A percentile compares a stretch with the other conserved stretches of the same genome.
phyloP scores from a whole-genome alignment of 371 early-diverging fungal species.

The Rhizopus delemar region DNA sequence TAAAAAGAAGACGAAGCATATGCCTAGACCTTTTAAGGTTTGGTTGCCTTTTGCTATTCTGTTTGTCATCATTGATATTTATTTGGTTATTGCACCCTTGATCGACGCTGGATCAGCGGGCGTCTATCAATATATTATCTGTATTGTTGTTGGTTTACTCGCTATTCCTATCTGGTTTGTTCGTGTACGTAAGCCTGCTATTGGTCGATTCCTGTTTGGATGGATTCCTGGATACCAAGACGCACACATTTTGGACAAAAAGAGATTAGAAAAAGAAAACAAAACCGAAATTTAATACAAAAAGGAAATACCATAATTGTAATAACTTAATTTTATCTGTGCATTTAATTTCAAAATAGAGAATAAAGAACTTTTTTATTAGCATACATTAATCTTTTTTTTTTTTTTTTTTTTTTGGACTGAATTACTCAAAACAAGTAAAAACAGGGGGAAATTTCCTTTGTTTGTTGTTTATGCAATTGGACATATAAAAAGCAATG shows the following conservation, averaged over 20 bases:
- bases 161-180: conserved; percentile 44
- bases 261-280: neutral
- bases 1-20: conserved; percentile 29
- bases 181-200: conserved; percentile 33
- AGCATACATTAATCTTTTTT: neutral
- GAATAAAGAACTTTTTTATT: neutral
- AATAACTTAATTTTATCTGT: conserved; percentile 1
- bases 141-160: conserved; percentile 35
- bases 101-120: conserved; percentile 42
- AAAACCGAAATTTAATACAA: neutral
- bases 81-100: conserved; percentile 43
- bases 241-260: conserved; percentile 19
- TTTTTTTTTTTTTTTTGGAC: neutral
- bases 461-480: no score
- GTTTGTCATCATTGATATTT: conserved; percentile 35
- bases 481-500: no score
- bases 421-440: no score
- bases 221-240: conserved; percentile 44
- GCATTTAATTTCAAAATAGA: conserved; percentile 3
- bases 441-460: no score
- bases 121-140: conserved; percentile 39
- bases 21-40: conserved; percentile 37
- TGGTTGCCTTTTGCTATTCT: conserved; percentile 40
- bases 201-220: conserved; percentile 36
- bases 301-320: neutral